Evolutionary conservation across 176 grass and related monocot genomes (phyloP).

Genomic region (Themeda triandra): DNA sequence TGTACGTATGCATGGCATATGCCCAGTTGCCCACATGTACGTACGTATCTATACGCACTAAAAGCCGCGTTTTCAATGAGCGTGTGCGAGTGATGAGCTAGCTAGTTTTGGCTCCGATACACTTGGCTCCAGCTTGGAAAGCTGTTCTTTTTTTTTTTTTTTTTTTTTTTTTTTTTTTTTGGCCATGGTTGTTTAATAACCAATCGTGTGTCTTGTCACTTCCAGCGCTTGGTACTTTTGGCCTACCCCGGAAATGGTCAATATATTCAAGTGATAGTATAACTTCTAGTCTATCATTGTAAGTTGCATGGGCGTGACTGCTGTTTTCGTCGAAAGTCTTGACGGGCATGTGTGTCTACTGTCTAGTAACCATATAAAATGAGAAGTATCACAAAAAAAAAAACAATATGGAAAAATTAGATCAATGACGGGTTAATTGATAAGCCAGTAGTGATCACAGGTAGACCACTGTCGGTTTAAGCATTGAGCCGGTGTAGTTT

Average conservation of each 20-base stretch:
- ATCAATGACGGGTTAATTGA: too few relatives aligned
- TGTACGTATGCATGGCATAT: conserved; percentile 20
- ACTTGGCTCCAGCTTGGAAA: background rate
- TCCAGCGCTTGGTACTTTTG: background rate
- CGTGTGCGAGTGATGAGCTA: background rate
- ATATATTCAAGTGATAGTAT: background rate
- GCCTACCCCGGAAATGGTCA: background rate
- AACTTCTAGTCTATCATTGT: background rate
- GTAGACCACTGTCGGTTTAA: too few relatives aligned
- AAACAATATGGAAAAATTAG: too few relatives aligned
- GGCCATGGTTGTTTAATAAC: background rate
- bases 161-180: background rate
- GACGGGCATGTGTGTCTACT: too few relatives aligned
- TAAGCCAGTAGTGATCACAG: too few relatives aligned
- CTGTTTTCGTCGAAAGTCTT: background rate
- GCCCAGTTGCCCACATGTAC: conserved; percentile 2
- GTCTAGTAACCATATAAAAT: too few relatives aligned
- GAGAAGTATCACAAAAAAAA: too few relatives aligned
- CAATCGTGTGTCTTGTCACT: background rate
- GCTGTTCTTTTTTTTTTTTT: too few relatives aligned
- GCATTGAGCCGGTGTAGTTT: too few relatives aligned
- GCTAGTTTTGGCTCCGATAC: background rate
- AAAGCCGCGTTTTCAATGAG: conserved; percentile 7
- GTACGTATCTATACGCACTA: background rate
- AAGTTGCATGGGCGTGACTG: background rate